These are phyloP conservation scores for Kappamyces sp. DNA, from an alignment of 192 early-diverging fungal genomes.

Conservation along the genomic window DNA sequence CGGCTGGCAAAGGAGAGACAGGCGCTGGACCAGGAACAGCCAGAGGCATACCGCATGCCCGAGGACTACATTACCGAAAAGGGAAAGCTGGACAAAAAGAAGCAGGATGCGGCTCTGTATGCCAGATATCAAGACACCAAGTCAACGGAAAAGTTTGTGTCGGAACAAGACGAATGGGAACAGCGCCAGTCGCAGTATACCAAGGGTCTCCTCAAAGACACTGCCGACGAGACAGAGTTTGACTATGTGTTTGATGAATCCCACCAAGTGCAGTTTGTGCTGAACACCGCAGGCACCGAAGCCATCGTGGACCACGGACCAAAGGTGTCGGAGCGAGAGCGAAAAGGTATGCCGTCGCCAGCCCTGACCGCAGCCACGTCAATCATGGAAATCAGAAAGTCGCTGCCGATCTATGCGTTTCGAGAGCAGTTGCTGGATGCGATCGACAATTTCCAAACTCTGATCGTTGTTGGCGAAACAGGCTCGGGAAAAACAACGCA, in stretches of 20 bases:
- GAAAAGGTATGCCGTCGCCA: conserved; percentile 42
- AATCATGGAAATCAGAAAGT: conserved; percentile 73
- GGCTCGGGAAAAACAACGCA: conserved; percentile 99
- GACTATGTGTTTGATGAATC: conserved; percentile 91
- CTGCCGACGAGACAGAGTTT: conserved; percentile 61
- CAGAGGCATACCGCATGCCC: conserved; percentile 68
- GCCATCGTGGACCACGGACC: conserved; percentile 23
- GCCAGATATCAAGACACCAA: conserved; percentile 75
- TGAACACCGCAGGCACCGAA: conserved; percentile 50
- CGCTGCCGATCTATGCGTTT: conserved; percentile 86
- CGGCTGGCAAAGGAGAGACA: conserved; percentile 77
- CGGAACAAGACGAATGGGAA: conserved; percentile 94
- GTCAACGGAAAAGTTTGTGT: conserved; percentile 52
- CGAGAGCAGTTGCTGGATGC: conserved; percentile 78
- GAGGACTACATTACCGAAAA: conserved; percentile 96
- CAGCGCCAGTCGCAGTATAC: conserved; percentile 50
- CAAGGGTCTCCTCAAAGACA: conserved; percentile 43
- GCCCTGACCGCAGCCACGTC: conserved; percentile 34
- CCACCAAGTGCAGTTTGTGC: conserved; percentile 83
- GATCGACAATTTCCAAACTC: conserved; percentile 73
- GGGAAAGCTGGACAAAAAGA: conserved; percentile 94
- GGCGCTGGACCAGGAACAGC: conserved; percentile 61
- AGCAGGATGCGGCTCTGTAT: conserved; percentile 82
- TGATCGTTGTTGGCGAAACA: conserved; percentile 97
- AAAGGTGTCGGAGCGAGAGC: conserved; percentile 52